Evolutionary conservation across 306 rosid genomes (phyloP).

Genomic region (Trifolium subterraneum): DNA sequence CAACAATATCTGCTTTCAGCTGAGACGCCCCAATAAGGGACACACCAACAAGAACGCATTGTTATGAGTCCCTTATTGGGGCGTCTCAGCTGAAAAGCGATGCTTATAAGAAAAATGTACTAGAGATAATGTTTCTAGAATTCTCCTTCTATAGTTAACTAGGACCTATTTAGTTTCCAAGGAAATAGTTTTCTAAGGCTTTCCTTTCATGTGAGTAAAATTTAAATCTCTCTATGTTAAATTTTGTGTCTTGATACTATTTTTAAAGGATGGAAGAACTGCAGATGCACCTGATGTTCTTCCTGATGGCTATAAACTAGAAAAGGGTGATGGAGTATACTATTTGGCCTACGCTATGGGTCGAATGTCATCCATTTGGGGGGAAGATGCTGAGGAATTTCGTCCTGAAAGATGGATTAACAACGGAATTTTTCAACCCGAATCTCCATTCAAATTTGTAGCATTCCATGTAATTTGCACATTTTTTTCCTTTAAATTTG

Average conservation of each 20-base stretch:
- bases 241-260: constrained; percentile 5
- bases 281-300: constrained; percentile 61
- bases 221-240: too few relatives aligned
- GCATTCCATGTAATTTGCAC: constrained; percentile 68
- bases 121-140: too few relatives aligned
- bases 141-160: too few relatives aligned
- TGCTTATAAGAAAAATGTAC: too few relatives aligned
- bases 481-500: not conserved
- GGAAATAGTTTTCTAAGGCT: too few relatives aligned
- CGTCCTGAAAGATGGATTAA: constrained; percentile 80
- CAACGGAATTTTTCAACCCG: constrained; percentile 59
- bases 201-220: too few relatives aligned
- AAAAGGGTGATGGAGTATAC: constrained; percentile 66
- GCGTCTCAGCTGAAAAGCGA: too few relatives aligned
- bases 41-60: too few relatives aligned
- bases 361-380: constrained; percentile 76
- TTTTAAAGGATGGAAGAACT: constrained; percentile 61
- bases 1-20: too few relatives aligned
- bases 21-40: too few relatives aligned
- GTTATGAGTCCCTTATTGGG: too few relatives aligned
- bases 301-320: constrained; percentile 67
- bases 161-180: too few relatives aligned
- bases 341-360: constrained; percentile 80
- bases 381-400: constrained; percentile 67
- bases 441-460: constrained; percentile 78